Base-by-base conservation (phyloP, 768 basidiomycete genomes). In the Psilocybe sp. region DNA sequence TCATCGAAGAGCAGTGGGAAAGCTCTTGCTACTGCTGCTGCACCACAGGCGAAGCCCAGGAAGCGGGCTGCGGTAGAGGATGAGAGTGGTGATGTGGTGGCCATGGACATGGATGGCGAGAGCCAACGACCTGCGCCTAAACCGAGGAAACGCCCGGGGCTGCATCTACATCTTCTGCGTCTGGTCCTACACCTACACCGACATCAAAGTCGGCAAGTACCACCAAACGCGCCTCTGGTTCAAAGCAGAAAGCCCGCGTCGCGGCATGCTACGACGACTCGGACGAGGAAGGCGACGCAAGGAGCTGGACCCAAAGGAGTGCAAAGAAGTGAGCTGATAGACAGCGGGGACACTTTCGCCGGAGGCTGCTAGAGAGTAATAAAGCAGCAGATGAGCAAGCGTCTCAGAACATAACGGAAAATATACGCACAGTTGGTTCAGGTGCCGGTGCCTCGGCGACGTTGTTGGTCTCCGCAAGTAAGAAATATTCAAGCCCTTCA, bases 51-150 rank as follows among this genome's bases (percentile, higher is more conserved):
- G 43, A 60, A 57, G 47, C 16, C 14, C 3, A 38, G 48, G 35
- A 57, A 60, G 40, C 52, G 43, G 28, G 37, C 49, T 31, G 50
- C 48, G 4, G 50, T 50, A 11, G 53, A 63, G 20, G 50, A 56
- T 44, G 46, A 47, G 12, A 23, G 20, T 41, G 15, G 23, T 19
- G 23, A 13, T 28, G 8, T 45, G 2, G n/a, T n/a, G n/a, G n/a
- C n/a, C n/a, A n/a, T n/a, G 31, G n/a, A 39, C 44, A 4, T 43
- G 34, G 4, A 8, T 43, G 34, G 37, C 49, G n/a, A 18, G 31
- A 33, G 39, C 19, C 34, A 43, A 34, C 34, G 19, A 39, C 32
- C 40, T 40, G 54, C 46, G 15, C 31, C 46, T 15, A 44, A 37
- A 34, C 44, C 50, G 14, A 57, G 47, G 44, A 50, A 47, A 28